phyloP scores from a whole-genome alignment of 2,329 filamentous ascomycete genomes.

The Penicillium sp. region DNA sequence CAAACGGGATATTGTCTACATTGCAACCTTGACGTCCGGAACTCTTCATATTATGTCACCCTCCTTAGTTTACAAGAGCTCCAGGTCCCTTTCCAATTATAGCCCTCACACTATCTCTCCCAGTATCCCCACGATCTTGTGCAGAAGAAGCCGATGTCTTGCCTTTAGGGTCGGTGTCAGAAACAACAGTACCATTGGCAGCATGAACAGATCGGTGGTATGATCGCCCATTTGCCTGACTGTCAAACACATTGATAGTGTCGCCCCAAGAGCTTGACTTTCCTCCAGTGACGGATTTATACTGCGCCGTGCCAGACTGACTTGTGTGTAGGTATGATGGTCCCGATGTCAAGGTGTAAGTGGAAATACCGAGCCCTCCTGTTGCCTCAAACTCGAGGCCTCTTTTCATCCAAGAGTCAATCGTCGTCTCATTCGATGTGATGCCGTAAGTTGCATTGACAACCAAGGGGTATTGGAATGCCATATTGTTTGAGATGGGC shows the following conservation, averaged over 20 bases:
- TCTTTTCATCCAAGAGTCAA: constrained; percentile 50
- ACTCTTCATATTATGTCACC: background rate
- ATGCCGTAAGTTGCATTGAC: constrained; percentile 54
- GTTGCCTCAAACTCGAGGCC: constrained; percentile 48
- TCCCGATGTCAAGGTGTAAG: constrained; percentile 55
- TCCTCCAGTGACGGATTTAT: constrained; percentile 21
- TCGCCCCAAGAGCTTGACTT: constrained; percentile 31
- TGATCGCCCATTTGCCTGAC: constrained; percentile 20
- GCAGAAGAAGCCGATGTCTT: background rate
- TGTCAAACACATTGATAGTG: constrained; percentile 30
- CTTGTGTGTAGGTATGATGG: constrained; percentile 27
- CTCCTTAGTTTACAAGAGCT: background rate
- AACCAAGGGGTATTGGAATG: constrained; percentile 62
- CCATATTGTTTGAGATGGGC: constrained; percentile 37
- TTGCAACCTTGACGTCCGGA: background rate
- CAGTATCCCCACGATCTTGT: background rate
- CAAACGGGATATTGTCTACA: background rate
- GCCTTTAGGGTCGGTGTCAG: constrained; percentile 12
- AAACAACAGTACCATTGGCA: constrained; percentile 29
- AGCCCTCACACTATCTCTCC: background rate
- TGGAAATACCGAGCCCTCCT: constrained; percentile 53
- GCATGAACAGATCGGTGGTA: constrained; percentile 28
- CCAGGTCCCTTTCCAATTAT: background rate
- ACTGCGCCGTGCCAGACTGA: constrained; percentile 33
- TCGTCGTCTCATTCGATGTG: constrained; percentile 49